Evolutionary conservation across 2,329 filamentous ascomycete genomes (phyloP), one percentile per base, ranked within the genome.

Genomic region (Zopfia rhizophila): DNA sequence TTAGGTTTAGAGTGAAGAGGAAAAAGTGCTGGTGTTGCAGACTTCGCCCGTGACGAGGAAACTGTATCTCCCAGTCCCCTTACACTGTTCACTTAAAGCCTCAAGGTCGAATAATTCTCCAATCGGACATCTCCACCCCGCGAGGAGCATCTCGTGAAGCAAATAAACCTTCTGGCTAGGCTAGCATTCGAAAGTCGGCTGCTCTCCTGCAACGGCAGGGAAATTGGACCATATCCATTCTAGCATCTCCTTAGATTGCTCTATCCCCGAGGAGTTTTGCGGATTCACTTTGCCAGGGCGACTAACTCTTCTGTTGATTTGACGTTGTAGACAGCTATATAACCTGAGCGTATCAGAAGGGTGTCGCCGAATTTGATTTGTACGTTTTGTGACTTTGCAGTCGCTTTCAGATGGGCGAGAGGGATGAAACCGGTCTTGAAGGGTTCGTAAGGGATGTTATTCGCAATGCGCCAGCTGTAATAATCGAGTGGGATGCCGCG

Each of bases 221-320:
- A 89, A 87, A 33, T 83, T 81, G 56, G 88, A 82, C 74, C 86
- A 85, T 41, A 88, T 53, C 84, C 84, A 88, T 29, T 79, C 76
- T 4, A 81, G 74, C 8, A 83, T 77, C 19, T 77, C 76, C 25
- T 80, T 69, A 21, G 33, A 44, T 27, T 51, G 45, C 27, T 55
- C 49, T 1, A 55, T 42, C 4, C 52, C 52, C 1, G 45, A 48
- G 3, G 51, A 50, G 7, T 57, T 39, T n/a, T 59, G 42, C 10
- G 39, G 36, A 8, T 31, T 29, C 7, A 52, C 21, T 7, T 17
- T 16, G 24, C 24, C 5, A 51, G 40, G 14, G 45, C 40, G 3
- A 19, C 4, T 7, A 30, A 38, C 18, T 22, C 13, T 22, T 36
- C 32, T n/a, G 25, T 17, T 11, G n/a, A 24, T 14, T 28, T 41